Base-by-base conservation (phyloP, 2,329 filamentous ascomycete species). In the Bipolaris bicolor region DNA sequence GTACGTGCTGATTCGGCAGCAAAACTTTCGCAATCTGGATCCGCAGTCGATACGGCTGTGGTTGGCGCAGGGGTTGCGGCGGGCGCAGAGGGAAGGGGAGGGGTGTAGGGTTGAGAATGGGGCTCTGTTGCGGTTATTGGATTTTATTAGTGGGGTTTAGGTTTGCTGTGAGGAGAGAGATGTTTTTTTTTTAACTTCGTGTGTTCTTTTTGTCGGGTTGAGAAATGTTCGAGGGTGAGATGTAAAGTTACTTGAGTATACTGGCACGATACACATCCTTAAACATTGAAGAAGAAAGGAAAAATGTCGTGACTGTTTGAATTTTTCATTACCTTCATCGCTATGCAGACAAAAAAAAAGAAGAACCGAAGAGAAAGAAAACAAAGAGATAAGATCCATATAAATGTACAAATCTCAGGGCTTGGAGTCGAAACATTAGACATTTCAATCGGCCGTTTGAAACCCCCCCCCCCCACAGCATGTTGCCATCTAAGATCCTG, bases 101-200 rank as follows among this genome's bases (percentile, higher is more conserved):
- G 73, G 73, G 13, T 76, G 73, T 53, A 60, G 72, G 18, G 72
- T 76, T 3, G 73, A 76, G 53, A 74, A 76, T 62, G 67, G 69
- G 7, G 68, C 66, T 13, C 59, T 76, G 60, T 58, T 73, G 59
- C 49, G 69, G 9, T 59, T 76, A 62, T 59, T 76, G 58, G 72
- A 75, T 65, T 73, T 69, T 55, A 76, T 76, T 16, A 75, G 73
- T 64, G 69, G 71, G 11, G 29, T 69, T 20, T 69, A 39, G 5
- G 6, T 5, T 5, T 4, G 22, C 6, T 4, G 22, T 1, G 6
- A 24, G 22, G 5, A 24, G 22, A 24, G n/a, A n/a, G n/a, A n/a
- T n/a, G n/a, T n/a, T n/a, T n/a, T n/a, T n/a, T n/a, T n/a, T n/a
- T n/a, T n/a, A n/a, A n/a, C n/a, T n/a, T n/a, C n/a, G n/a, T n/a